Evolutionary conservation across 2,329 filamentous ascomycete genomes (phyloP).

Genomic region (Fulvia fulva): DNA sequence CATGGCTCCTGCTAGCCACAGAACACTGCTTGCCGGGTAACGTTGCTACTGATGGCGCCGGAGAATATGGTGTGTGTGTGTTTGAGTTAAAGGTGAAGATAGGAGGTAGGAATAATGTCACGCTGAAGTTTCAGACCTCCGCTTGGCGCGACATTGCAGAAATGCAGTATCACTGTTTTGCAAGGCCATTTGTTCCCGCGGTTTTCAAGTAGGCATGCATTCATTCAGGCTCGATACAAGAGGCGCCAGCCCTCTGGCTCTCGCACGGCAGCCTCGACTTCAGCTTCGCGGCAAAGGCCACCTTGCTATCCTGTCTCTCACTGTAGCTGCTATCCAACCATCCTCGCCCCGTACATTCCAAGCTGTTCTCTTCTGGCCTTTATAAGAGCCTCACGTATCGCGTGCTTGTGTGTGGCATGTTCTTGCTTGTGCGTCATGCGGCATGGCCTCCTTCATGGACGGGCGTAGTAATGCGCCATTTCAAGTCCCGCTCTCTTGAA

Average conservation of each 20-base stretch:
- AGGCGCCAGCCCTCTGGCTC: not conserved
- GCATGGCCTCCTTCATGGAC: not conserved
- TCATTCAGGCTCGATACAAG: not conserved
- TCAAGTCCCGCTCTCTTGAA: constrained; percentile 88
- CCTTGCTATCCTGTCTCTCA: not conserved
- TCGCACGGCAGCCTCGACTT: not conserved
- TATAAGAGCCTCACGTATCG: not conserved
- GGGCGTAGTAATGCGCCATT: constrained; percentile 72
- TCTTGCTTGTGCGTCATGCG: not conserved
- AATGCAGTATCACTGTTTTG: not conserved
- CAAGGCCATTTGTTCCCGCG: not conserved
- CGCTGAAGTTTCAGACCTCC: not conserved
- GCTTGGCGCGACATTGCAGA: not conserved
- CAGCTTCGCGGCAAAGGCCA: not conserved
- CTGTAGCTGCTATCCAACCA: not conserved
- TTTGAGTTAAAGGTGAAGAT: not conserved
- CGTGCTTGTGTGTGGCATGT: not conserved
- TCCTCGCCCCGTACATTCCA: not conserved
- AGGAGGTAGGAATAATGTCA: no score
- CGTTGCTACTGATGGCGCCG: not conserved
- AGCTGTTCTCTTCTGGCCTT: not conserved
- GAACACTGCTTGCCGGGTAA: not conserved
- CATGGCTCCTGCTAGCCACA: not conserved
- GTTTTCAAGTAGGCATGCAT: not conserved
- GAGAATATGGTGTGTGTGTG: not conserved